Percentiles rank a stretch among this genome's conserved stretches.
phyloP scores from a whole-genome alignment of 306 rosid species.

The Pachyrhizus erosus region DNA sequence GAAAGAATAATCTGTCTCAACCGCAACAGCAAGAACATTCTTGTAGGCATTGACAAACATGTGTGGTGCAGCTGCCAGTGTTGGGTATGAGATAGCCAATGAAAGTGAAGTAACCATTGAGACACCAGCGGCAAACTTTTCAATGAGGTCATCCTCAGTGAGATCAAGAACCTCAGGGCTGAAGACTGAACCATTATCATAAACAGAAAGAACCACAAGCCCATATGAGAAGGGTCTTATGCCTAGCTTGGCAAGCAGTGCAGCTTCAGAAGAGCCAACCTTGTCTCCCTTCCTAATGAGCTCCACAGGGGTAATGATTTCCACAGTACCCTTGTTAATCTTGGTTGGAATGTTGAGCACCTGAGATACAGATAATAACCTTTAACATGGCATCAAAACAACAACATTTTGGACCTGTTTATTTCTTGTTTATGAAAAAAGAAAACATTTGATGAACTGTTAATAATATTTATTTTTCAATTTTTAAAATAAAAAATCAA shows the following conservation, averaged over 20 bases:
- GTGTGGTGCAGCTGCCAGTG: slow-evolving; percentile 91
- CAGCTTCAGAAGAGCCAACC: slow-evolving; percentile 96
- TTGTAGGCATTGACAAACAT: slow-evolving; percentile 82
- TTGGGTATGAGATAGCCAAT: slow-evolving; percentile 78
- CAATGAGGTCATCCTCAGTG: slow-evolving; percentile 79
- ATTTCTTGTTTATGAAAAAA: neutral
- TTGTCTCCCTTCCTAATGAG: slow-evolving; percentile 94
- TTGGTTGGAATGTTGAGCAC: slow-evolving; percentile 88
- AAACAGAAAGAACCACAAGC: slow-evolving; percentile 71
- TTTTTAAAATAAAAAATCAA: too few relatives aligned
- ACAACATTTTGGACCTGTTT: neutral
- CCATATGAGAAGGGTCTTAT: slow-evolving; percentile 96
- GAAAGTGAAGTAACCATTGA: slow-evolving; percentile 79
- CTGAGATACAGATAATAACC: slow-evolving; percentile 38
- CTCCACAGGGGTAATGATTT: slow-evolving; percentile 95
- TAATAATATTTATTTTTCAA: too few relatives aligned
- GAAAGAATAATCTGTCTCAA: slow-evolving; percentile 71
- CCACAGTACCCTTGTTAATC: slow-evolving; percentile 96
- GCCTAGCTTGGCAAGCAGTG: slow-evolving; percentile 90
- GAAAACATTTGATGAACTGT: too few relatives aligned
- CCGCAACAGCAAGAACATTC: slow-evolving; percentile 70
- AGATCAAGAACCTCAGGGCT: slow-evolving; percentile 90
- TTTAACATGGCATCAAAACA: neutral
- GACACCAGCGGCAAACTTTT: slow-evolving; percentile 78
- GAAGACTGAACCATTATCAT: slow-evolving; percentile 84